These are phyloP conservation scores for Astrocystis sublimbata DNA, from an alignment of 495 filamentous ascomycete species.

Conservation along the genomic window DNA sequence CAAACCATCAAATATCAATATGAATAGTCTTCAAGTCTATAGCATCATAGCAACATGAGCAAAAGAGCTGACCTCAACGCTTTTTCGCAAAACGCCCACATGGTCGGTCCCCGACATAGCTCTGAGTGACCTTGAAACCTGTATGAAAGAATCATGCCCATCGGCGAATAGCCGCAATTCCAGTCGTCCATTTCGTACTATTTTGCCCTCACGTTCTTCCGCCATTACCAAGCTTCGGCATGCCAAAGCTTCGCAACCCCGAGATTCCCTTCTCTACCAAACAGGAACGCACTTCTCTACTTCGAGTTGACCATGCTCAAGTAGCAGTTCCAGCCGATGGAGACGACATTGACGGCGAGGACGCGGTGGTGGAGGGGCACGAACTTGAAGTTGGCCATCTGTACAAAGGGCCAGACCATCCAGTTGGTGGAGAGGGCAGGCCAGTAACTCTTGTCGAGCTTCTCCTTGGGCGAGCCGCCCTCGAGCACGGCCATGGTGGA, in stretches of 20 bases:
- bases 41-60: constrained; percentile 7
- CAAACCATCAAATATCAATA: neutral
- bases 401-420: constrained; percentile 90
- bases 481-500: constrained; percentile 86
- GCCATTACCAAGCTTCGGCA: neutral
- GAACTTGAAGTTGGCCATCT: constrained; percentile 86
- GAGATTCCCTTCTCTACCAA: neutral
- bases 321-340: constrained; percentile 92
- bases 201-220: neutral
- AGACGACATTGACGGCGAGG: constrained; percentile 83
- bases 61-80: constrained; percentile 7
- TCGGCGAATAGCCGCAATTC: neutral
- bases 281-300: neutral
- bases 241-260: neutral
- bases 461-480: constrained; percentile 68
- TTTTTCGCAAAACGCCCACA: constrained; percentile 12
- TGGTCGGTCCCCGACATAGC: constrained; percentile 9
- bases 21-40: constrained; percentile 13
- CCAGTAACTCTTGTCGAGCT: constrained; percentile 66
- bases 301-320: constrained; percentile 57
- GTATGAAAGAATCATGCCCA: neutral
- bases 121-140: neutral
- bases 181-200: neutral
- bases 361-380: constrained; percentile 85
- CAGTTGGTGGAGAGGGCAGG: constrained; percentile 79